A percentile compares a stretch with the other conserved stretches of the same genome.
Conservation (phyloP, 352 stramenopile species). For the Phytophthora capsici region DNA sequence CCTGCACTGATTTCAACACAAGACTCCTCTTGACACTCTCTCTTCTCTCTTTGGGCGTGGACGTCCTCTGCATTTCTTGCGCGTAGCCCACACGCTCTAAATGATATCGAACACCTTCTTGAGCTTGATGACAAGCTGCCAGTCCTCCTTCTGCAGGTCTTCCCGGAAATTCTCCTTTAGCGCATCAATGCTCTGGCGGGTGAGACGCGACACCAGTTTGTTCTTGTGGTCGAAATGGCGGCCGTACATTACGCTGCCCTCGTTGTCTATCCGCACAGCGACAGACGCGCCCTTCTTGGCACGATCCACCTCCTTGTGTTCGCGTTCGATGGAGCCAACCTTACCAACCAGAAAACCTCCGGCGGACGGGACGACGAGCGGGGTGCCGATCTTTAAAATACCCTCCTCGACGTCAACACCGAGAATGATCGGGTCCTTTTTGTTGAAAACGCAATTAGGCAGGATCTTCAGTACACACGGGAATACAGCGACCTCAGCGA, state of each 20-base stretch:
- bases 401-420: conserved; percentile 97
- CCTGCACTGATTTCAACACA: conserved; percentile 22
- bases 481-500: conserved; percentile 93
- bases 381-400: conserved; percentile 98
- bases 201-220: conserved; percentile 86
- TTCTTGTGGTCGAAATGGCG: conserved; percentile 97
- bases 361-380: conserved; percentile 87
- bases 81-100: conserved; percentile 60
- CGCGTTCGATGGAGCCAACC: conserved; percentile 96
- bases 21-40: conserved; percentile 17
- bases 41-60: conserved; percentile 12
- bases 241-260: conserved; percentile 96
- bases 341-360: conserved; percentile 92
- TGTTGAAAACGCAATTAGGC: conserved; percentile 99
- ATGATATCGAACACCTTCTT: conserved; percentile 99
- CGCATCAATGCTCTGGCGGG: conserved; percentile 96
- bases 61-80: conserved; percentile 12
- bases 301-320: conserved; percentile 95
- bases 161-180: conserved; percentile 99
- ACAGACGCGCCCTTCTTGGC: conserved; percentile 95
- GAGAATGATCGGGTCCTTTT: conserved; percentile 99
- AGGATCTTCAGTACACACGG: conserved; percentile 97
- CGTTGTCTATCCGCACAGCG: conserved; percentile 97
- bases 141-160: conserved; percentile 98
- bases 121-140: conserved; percentile 98